phyloP scores from a whole-genome alignment of 805 yeast species.

The Brettanomyces anomalus region DNA sequence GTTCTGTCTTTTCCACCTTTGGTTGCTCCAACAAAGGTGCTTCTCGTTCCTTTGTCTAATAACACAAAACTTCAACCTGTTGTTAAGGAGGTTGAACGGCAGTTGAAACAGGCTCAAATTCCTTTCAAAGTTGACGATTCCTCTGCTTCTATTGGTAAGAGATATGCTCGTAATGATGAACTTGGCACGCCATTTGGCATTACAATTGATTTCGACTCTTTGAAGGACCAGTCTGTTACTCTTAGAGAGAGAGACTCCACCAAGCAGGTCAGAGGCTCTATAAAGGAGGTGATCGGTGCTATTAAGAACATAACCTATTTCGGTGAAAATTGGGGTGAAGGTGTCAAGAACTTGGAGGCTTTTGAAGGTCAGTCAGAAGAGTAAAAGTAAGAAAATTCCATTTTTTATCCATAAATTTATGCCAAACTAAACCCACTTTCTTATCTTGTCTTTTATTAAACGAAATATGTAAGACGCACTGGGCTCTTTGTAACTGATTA shows the following conservation, averaged over 20 bases:
- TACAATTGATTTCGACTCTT: constrained; percentile 91
- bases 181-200: constrained; percentile 98
- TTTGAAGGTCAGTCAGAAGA: constrained; percentile 60
- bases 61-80: constrained; percentile 74
- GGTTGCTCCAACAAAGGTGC: constrained; percentile 96
- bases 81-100: constrained; percentile 56
- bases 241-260: constrained; percentile 97
- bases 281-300: constrained; percentile 61
- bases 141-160: constrained; percentile 94
- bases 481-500: no score
- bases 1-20: constrained; percentile 82
- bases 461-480: no score
- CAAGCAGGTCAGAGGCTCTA: constrained; percentile 89
- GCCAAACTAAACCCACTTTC: no score
- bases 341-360: constrained; percentile 60
- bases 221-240: constrained; percentile 81
- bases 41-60: constrained; percentile 87
- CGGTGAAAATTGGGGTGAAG: constrained; percentile 77
- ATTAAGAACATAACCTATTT: constrained; percentile 67
- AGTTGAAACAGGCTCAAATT: constrained; percentile 70
- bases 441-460: no score
- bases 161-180: constrained; percentile 97
- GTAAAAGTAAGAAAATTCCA: neutral
- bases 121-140: constrained; percentile 97
- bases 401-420: no score